Evolutionary conservation across 208 protist species (phyloP).

Genomic region (Spongospora subterranea): DNA sequence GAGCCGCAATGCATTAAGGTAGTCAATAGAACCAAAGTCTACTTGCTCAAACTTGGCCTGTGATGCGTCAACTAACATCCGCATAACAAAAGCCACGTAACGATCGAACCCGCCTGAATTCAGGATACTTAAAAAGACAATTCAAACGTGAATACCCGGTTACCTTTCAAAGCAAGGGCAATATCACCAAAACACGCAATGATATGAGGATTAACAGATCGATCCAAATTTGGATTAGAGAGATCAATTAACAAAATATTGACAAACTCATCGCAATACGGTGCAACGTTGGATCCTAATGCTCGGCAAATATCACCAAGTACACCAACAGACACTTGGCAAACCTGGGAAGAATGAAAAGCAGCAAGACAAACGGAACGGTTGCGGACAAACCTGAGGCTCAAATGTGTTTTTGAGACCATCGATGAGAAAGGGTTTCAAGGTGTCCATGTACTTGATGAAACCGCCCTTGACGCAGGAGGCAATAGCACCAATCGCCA

Average conservation of each 20-base stretch:
- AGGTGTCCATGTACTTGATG: slow-evolving; percentile 63
- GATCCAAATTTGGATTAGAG: slow-evolving; percentile 76
- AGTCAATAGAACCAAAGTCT: slow-evolving; percentile 42
- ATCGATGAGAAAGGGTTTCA: slow-evolving; percentile 83
- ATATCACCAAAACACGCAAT: slow-evolving; percentile 91
- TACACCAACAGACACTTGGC: slow-evolving; percentile 83
- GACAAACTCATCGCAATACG: slow-evolving; percentile 83
- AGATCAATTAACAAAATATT: slow-evolving; percentile 79
- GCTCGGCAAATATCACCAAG: slow-evolving; percentile 90
- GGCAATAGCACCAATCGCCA: slow-evolving; percentile 87
- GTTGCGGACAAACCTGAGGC: slow-evolving; percentile 15
- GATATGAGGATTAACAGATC: slow-evolving; percentile 90
- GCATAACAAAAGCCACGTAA: slow-evolving; percentile 84
- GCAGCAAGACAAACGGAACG: not conserved
- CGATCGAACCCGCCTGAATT: slow-evolving; percentile 79
- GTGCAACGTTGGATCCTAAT: slow-evolving; percentile 77
- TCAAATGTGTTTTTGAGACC: slow-evolving; percentile 72
- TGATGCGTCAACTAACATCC: slow-evolving; percentile 76
- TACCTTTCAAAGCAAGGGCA: slow-evolving; percentile 82
- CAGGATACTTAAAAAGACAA: not conserved
- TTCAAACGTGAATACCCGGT: not conserved
- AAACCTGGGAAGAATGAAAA: slow-evolving; percentile 72
- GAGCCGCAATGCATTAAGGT: slow-evolving; percentile 29
- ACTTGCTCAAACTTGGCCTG: slow-evolving; percentile 58
- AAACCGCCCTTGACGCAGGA: slow-evolving; percentile 57